Conservation (phyloP, 768 basidiomycete species). For the Pisolithus albus region DNA sequence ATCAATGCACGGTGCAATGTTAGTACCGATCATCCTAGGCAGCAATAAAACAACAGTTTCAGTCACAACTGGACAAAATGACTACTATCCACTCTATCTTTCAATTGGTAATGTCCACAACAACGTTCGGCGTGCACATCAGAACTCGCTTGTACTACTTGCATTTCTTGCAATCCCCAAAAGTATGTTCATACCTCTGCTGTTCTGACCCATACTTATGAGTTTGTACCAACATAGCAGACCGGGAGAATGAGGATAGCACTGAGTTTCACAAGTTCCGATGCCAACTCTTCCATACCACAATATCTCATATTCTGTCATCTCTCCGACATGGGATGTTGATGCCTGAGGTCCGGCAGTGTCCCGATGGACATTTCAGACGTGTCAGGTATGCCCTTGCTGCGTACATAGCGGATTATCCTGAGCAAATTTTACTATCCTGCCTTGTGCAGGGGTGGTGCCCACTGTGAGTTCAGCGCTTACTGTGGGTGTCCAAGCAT, state of each 20-base stretch:
- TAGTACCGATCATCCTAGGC: constrained; percentile 5
- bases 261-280: constrained; percentile 14
- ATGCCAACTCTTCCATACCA: constrained; percentile 24
- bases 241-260: constrained; percentile 2
- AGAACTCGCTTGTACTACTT: constrained; percentile 3
- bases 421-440: constrained; percentile 30
- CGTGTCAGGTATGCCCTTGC: constrained; percentile 28
- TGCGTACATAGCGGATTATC: constrained; percentile 36
- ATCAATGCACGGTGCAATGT: constrained; percentile 8
- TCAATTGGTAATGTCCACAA: constrained; percentile 9
- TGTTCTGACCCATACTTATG: too few relatives aligned
- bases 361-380: constrained; percentile 27
- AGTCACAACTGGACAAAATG: constrained; percentile 7
- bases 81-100: constrained; percentile 9
- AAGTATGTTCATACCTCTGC: too few relatives aligned
- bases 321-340: constrained; percentile 22
- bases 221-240: too few relatives aligned
- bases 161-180: constrained; percentile 14
- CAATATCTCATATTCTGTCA: constrained; percentile 20
- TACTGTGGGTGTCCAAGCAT: too few relatives aligned
- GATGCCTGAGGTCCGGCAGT: constrained; percentile 17
- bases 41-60: constrained; percentile 9
- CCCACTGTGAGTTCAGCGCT: not conserved
- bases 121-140: constrained; percentile 3
- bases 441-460: constrained; percentile 27